Evolutionary conservation across 148 eudicot genomes (phyloP), one percentile per base, ranked within the genome.

Genomic region (Fallopia convolvulus): DNA sequence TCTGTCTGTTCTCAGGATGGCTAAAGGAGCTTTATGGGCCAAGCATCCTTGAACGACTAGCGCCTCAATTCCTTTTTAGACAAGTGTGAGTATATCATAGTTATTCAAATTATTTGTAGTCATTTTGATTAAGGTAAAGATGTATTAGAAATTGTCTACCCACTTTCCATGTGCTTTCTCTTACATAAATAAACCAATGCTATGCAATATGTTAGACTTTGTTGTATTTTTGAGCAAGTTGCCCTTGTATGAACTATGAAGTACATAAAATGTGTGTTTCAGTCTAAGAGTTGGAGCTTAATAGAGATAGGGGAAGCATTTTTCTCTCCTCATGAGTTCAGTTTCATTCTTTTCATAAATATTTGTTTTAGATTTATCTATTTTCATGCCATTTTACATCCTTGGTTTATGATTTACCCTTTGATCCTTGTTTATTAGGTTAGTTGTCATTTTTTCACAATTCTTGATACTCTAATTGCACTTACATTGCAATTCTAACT

Each of bases 1-100:
- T 92, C 73, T 92, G 99, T 90, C 86, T 93, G 76, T 93, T 91
- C 87, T 84, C 99, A 79, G 98, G 99, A 74, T 96, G 94, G 97
- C 80, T 96, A 87, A 84, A 93, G 36, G 99, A 96, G 81, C 86
- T 84, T 66, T 84, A 86, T 82, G 98, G 97, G 58, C 94, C 94
- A 15, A 93, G 97, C 78, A 87, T 96, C 84, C 91, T 96, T 70
- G 99, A 92, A 84, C 52, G 82, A 50, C 84, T 93, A 63, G 98
- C 95, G 63, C 97, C 98, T 23, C 93, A 91, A 78, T 76, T 96
- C 40, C 92, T 96, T 66, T 82, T 92, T 17, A 87, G 94, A 87
- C 90, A 85, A 90, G 93, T 91, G 99, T 93, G 79, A 86, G 99
- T 95, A 48, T n/a, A 71, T 42, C 30, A 11, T 60, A 26, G 32